A percentile compares a stretch with the other conserved stretches of the same genome.
These are phyloP conservation scores for Sicyos baderoa DNA, from an alignment of 306 rosid genomes.

Conservation along the genomic window DNA sequence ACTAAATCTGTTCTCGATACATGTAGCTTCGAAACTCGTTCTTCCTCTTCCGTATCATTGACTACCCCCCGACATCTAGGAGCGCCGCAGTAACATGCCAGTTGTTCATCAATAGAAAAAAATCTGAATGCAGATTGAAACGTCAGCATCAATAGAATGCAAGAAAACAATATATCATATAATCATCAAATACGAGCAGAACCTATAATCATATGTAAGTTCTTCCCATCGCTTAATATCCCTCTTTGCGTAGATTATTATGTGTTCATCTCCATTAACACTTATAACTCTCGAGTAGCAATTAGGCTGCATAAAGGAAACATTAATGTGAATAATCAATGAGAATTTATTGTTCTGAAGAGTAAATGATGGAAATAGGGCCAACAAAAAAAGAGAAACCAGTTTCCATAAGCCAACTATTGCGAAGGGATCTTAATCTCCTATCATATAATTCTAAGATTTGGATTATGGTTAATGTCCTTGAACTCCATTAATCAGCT, in stretches of 20 bases:
- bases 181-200: conserved; percentile 17
- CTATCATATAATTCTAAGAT: background rate
- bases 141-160: conserved; percentile 28
- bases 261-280: conserved; percentile 84
- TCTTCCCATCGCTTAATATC: conserved; percentile 97
- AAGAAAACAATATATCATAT: background rate
- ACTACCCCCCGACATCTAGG: conserved; percentile 89
- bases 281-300: conserved; percentile 95
- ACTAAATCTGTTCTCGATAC: conserved; percentile 65
- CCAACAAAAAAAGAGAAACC: background rate
- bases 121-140: conserved; percentile 49
- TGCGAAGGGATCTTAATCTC: background rate
- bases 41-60: conserved; percentile 87
- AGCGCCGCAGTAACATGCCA: conserved; percentile 89
- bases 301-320: conserved; percentile 71
- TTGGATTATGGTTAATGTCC: background rate
- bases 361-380: background rate
- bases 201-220: conserved; percentile 97
- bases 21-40: conserved; percentile 61
- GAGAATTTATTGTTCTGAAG: background rate
- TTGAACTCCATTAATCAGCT: background rate
- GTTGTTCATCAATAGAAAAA: conserved; percentile 87
- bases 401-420: background rate
- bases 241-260: conserved; percentile 92
- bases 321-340: conserved; percentile 20